A percentile compares a stretch with the other conserved stretches of the same genome.
These are phyloP conservation scores for Aspergillus alliaceus DNA, from an alignment of 2,329 filamentous ascomycete genomes.

Conservation along the genomic window DNA sequence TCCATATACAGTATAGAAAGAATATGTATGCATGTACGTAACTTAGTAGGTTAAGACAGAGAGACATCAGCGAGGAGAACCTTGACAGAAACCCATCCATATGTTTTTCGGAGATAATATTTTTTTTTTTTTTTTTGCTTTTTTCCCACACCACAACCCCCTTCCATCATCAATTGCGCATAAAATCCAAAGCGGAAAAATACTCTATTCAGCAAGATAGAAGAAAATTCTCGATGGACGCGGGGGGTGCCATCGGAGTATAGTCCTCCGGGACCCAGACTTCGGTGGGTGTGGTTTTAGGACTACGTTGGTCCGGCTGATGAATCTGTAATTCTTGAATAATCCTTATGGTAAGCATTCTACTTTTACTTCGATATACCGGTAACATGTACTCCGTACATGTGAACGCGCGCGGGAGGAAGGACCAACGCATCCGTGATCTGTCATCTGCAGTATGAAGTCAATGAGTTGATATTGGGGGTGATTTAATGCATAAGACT, in stretches of 20 bases:
- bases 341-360: neutral
- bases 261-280: constrained; percentile 22
- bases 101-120: neutral
- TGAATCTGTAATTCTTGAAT: neutral
- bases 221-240: constrained; percentile 1
- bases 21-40: no score
- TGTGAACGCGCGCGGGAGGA: neutral
- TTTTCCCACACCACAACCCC: no score
- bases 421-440: neutral
- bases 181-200: neutral
- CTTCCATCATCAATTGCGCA: no score
- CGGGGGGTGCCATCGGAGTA: constrained; percentile 19
- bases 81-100: neutral
- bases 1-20: neutral
- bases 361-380: no score
- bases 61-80: no score
- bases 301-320: neutral
- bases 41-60: no score
- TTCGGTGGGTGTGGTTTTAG: neutral
- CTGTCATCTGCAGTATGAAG: neutral
- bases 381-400: no score
- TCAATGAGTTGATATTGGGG: neutral
- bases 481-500: neutral
- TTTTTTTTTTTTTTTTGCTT: neutral
- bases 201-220: neutral